Conservation (phyloP, 306 rosid species). For the Rubus parviflorus region DNA sequence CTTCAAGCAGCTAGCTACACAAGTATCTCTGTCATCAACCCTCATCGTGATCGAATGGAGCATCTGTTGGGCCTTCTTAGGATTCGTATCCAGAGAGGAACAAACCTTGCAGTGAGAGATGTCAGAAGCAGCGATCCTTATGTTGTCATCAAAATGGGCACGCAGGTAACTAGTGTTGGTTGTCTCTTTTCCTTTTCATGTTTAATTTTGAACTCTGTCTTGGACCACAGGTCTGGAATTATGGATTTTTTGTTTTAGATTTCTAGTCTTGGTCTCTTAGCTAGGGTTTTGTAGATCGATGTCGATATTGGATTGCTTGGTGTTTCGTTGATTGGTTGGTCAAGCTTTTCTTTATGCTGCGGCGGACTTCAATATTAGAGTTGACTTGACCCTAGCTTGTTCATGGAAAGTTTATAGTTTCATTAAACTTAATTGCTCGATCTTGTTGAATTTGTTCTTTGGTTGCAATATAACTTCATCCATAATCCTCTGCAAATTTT, state of each 20-base stretch:
- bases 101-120: constrained; percentile 74
- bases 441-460: too few species aligned
- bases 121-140: constrained; percentile 72
- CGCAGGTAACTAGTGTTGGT: constrained; percentile 45
- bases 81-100: constrained; percentile 57
- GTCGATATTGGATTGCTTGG: neutral
- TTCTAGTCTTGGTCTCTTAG: neutral
- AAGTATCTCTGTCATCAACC: neutral
- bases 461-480: neutral
- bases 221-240: too few species aligned
- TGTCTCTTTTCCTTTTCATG: too few species aligned
- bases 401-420: neutral
- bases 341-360: neutral
- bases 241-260: constrained; percentile 6
- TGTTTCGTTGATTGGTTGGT: constrained; percentile 2
- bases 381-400: neutral
- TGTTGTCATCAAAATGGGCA: constrained; percentile 64
- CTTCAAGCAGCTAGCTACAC: neutral
- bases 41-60: constrained; percentile 18
- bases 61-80: constrained; percentile 61
- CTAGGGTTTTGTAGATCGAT: neutral
- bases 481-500: neutral
- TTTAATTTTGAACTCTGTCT: neutral
- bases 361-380: neutral
- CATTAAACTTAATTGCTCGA: neutral